Base-by-base conservation (phyloP, 768 basidiomycete species). In the Sutorius australiensis region DNA sequence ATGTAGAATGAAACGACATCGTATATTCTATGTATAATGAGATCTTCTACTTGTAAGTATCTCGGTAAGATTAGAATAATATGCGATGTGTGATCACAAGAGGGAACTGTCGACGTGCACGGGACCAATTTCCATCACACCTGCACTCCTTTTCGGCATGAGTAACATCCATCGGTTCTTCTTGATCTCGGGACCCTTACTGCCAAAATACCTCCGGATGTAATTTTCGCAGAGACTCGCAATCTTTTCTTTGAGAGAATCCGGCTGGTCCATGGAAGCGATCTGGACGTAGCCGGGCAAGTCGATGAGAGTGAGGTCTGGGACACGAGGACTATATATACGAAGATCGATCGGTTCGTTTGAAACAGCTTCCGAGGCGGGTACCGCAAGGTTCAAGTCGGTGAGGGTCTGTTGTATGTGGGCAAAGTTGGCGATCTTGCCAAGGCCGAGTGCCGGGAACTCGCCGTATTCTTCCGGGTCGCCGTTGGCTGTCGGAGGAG, bases 211-310 rank as follows among this genome's bases (percentile, higher is more conserved):
- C n/a, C n/a, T n/a, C n/a, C 91, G 84, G 62, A 99, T 99, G 69
- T 99, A 99, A 67, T 86, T 91, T 51, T 98, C 97, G 71, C 97
- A 98, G 1, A 99, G 76, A 9, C 67, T 62, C 0, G 89, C 76
- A 56, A 99, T 95, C 71, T 98, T 95, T 64, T 95, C 92, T 67
- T 92, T 97, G 55, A 99, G 80, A 17, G 80, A 77, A 58, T 98
- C 95, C 0, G 97, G 97, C 67, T 99, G 97, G 74, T 99, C 95
- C 73, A 98, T 74, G 41, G 91, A 93, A 5, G 90, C 77, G 39
- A 98, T 89, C 67, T 99, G 95, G 52, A 99, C 86, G 69, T 99
- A 99, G 2, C 97, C 97, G 1, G 97, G 97, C 10, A 99, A 77
- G 71, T 98, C 97, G 63, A 99, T 97, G 54, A 99, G 83, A 1